Percentiles rank a stretch among this genome's conserved stretches.
These are phyloP conservation scores for Puccinia novopanici DNA, from an alignment of 1,284 basidiomycete species.

Conservation along the genomic window DNA sequence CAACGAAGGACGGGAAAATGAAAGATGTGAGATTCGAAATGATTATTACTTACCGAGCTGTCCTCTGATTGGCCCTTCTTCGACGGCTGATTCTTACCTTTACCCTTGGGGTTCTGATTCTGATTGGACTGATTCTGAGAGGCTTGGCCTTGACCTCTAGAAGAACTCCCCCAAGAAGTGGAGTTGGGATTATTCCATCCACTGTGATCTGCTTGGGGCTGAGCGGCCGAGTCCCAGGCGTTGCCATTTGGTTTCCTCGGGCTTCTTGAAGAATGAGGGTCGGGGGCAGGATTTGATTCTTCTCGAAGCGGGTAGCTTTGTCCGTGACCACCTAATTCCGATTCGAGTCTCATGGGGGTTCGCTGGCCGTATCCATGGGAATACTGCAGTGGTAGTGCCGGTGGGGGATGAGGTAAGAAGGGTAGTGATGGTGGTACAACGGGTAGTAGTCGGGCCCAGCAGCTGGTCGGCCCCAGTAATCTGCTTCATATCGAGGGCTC, in stretches of 20 bases:
- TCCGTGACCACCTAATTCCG: neutral
- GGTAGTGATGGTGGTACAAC: slow-evolving; percentile 24
- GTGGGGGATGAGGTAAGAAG: neutral
- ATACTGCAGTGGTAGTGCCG: neutral
- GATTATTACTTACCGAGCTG: neutral
- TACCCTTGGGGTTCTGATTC: neutral
- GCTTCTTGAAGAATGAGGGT: neutral
- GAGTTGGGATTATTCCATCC: neutral
- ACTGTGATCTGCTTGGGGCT: neutral
- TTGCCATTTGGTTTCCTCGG: neutral
- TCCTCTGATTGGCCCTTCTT: slow-evolving; percentile 26
- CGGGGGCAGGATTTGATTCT: neutral
- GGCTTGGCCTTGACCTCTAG: neutral
- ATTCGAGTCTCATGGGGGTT: slow-evolving; percentile 10
- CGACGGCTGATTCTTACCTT: slow-evolving; percentile 1
- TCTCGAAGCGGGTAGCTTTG: neutral
- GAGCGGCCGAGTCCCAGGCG: neutral
- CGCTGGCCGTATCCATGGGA: neutral
- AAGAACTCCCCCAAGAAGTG: neutral
- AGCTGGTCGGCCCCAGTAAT: neutral
- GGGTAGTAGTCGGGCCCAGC: neutral
- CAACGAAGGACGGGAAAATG: neutral
- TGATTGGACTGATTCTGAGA: neutral
- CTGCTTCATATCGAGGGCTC: slow-evolving; percentile 7
- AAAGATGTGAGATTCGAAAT: neutral